Conservation (phyloP, 2,329 filamentous ascomycete species). For the Atkinsonella hypoxylon region DNA sequence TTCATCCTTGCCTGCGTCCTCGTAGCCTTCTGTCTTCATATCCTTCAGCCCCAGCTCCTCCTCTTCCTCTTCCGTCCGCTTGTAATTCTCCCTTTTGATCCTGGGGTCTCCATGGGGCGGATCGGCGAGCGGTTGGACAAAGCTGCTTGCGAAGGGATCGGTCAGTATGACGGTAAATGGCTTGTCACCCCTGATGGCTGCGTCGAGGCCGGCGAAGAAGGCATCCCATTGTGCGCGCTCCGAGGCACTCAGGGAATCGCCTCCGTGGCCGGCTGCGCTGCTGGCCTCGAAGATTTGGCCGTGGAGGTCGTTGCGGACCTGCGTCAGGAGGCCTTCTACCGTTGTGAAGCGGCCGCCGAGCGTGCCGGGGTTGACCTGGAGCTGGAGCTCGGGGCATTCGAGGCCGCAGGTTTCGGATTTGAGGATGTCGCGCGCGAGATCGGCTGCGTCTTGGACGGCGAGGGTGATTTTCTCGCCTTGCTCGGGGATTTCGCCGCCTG, state of each 20-base stretch:
- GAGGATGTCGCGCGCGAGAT: slow-evolving; percentile 84
- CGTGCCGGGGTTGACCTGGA: slow-evolving; percentile 85
- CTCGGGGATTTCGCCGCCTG: slow-evolving; percentile 80
- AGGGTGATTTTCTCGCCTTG: slow-evolving; percentile 77
- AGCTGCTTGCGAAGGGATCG: slow-evolving; percentile 85
- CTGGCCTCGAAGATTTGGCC: slow-evolving; percentile 77
- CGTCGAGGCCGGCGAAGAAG: slow-evolving; percentile 69
- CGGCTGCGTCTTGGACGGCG: slow-evolving; percentile 52
- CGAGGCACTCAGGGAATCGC: slow-evolving; percentile 60
- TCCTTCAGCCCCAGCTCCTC: slow-evolving; percentile 84
- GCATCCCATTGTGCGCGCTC: slow-evolving; percentile 62
- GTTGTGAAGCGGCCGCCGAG: slow-evolving; percentile 95
- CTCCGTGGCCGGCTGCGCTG: slow-evolving; percentile 38
- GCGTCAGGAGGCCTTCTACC: slow-evolving; percentile 82
- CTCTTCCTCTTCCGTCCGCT: slow-evolving; percentile 81
- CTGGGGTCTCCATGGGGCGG: slow-evolving; percentile 60
- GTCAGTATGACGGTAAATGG: slow-evolving; percentile 74
- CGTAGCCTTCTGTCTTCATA: slow-evolving; percentile 85
- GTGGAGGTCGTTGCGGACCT: slow-evolving; percentile 82
- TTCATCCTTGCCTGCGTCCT: slow-evolving; percentile 23
- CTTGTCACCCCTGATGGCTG: slow-evolving; percentile 67
- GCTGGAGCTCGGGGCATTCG: slow-evolving; percentile 73
- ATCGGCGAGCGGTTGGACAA: slow-evolving; percentile 81
- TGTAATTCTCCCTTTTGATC: slow-evolving; percentile 71
- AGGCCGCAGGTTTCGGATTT: slow-evolving; percentile 90